Evolutionary conservation across 345 rosid genomes (phyloP).

Genomic region (Citrus reticulata): DNA sequence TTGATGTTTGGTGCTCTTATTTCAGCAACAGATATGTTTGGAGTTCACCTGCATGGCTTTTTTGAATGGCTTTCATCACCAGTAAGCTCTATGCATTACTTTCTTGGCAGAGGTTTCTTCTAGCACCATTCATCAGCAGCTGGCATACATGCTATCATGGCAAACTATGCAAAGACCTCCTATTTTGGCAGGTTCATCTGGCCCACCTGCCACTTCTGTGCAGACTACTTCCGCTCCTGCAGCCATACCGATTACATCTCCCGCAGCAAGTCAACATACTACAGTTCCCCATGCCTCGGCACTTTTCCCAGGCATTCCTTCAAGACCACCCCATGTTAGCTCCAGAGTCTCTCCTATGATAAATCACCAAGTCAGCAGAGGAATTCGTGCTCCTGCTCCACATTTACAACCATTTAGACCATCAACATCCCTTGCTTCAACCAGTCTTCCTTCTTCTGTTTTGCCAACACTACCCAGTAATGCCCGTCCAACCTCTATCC

Average conservation of each 20-base stretch:
- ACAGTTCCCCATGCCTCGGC: conserved; percentile 13
- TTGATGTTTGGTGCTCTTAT: too few species aligned
- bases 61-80: too few species aligned
- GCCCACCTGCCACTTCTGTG: conserved; percentile 5
- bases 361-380: conserved; percentile 32
- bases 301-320: conserved; percentile 12
- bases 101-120: too few species aligned
- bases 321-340: conserved; percentile 34
- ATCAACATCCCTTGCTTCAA: conserved; percentile 13
- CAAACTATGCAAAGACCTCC: conserved; percentile 26
- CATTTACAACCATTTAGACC: conserved; percentile 48
- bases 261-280: conserved; percentile 12
- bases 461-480: conserved; percentile 11
- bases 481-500: conserved; percentile 8
- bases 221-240: conserved; percentile 1
- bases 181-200: conserved; percentile 15
- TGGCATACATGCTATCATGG: conserved; percentile 25
- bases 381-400: conserved; percentile 50
- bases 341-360: conserved; percentile 23
- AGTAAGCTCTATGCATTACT: too few species aligned
- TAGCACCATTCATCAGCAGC: too few species aligned
- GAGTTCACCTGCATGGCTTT: too few species aligned
- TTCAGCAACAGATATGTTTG: too few species aligned
- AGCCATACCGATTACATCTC: conserved; percentile 5
- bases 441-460: conserved; percentile 15